These are phyloP conservation scores for Ceratocystis ficicola DNA, from an alignment of 2,329 filamentous ascomycete species.

Conservation along the genomic window DNA sequence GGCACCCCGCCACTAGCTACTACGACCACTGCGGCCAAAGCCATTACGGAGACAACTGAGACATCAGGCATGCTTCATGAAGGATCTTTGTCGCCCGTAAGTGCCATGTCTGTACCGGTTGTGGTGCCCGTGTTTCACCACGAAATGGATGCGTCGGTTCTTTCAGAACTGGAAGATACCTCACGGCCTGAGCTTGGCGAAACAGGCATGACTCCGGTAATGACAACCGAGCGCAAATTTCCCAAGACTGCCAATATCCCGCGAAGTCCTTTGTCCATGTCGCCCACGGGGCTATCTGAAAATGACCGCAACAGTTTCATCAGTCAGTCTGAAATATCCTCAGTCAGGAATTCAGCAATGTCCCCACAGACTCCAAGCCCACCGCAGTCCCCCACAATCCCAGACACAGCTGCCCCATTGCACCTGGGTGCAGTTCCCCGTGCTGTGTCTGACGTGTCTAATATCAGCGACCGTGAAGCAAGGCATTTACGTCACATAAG, in stretches of 20 bases:
- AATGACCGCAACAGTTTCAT: not conserved
- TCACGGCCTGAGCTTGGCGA: not conserved
- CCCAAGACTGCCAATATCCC: not conserved
- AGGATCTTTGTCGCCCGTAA: slow-evolving; percentile 2
- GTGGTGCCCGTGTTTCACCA: not conserved
- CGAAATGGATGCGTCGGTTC: not conserved
- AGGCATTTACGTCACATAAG: slow-evolving; percentile 34
- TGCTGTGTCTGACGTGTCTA: slow-evolving; percentile 33
- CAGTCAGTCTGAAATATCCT: slow-evolving; percentile 10
- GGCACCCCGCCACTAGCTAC: slow-evolving; percentile 24
- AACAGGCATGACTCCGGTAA: not conserved
- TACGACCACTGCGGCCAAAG: slow-evolving; percentile 34
- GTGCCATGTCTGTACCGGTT: not conserved
- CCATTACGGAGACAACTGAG: slow-evolving; percentile 34
- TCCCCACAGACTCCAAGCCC: slow-evolving; percentile 9
- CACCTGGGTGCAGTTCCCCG: slow-evolving; percentile 11
- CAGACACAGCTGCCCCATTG: not conserved
- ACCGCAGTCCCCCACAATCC: slow-evolving; percentile 12
- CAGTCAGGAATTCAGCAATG: not conserved
- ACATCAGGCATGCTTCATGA: slow-evolving; percentile 1
- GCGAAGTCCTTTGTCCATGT: not conserved
- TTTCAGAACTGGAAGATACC: not conserved
- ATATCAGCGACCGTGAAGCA: slow-evolving; percentile 33
- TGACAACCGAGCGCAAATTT: not conserved
- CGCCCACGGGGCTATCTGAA: slow-evolving; percentile 2